A percentile compares a stretch with the other conserved stretches of the same genome.
Conservation (phyloP, 345 rosid species). For the Bruguiera parviflora region DNA sequence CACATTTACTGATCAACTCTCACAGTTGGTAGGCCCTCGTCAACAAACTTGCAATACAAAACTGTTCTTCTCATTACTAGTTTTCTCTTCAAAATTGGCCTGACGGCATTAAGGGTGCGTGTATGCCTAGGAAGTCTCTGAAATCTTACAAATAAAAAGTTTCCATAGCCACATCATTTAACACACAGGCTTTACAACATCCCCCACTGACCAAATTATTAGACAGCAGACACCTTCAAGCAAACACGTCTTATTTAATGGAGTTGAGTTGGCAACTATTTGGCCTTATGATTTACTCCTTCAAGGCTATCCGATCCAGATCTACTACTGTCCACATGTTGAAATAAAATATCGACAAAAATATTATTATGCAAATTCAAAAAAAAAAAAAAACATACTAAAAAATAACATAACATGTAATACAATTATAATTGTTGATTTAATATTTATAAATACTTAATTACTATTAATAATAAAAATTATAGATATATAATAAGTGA, state of each 20-base stretch:
- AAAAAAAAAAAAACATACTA: no score
- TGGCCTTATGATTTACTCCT: conserved; percentile 26
- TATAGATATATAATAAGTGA: no score
- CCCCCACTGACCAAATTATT: conserved; percentile 22
- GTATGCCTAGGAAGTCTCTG: not conserved
- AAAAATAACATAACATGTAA: no score
- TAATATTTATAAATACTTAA: no score
- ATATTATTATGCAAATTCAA: no score
- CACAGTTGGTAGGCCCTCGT: no score
- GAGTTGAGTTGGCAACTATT: conserved; percentile 27
- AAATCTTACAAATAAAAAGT: not conserved
- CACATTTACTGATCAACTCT: no score
- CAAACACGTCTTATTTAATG: not conserved
- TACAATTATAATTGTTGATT: no score
- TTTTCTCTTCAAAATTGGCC: not conserved
- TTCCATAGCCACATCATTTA: conserved; percentile 18
- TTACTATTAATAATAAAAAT: no score
- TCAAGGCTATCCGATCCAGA: conserved; percentile 6
- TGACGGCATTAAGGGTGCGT: not conserved
- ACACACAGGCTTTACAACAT: conserved; percentile 21
- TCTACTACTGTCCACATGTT: not conserved
- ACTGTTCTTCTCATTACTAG: no score
- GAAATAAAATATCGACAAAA: not conserved
- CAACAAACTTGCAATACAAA: no score
- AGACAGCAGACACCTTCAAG: conserved; percentile 5